A percentile compares a stretch with the other conserved stretches of the same genome.
These are phyloP conservation scores for Eucalyptus tenuipes DNA, from an alignment of 345 rosid genomes.

Conservation along the genomic window DNA sequence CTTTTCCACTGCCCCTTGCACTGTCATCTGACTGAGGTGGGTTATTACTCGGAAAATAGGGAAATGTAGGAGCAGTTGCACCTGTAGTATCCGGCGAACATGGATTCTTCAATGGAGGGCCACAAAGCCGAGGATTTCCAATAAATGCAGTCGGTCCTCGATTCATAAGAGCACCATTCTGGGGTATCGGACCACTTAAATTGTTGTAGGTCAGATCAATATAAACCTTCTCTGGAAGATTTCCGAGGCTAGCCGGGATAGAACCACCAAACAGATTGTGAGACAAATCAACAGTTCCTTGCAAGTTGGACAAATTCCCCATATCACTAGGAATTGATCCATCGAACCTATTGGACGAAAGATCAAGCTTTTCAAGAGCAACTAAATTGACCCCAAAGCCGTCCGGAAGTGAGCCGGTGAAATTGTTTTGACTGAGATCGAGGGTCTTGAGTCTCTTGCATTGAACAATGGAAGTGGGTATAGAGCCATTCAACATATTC, in stretches of 20 bases:
- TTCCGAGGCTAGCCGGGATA: conserved; percentile 78
- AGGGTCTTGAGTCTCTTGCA: conserved; percentile 72
- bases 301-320: conserved; percentile 76
- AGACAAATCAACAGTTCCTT: conserved; percentile 96
- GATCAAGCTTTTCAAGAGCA: conserved; percentile 67
- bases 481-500: conserved; percentile 66
- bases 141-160: conserved; percentile 92
- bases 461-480: conserved; percentile 55
- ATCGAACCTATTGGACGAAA: conserved; percentile 63
- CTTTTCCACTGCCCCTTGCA: conserved; percentile 23
- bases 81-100: conserved; percentile 38
- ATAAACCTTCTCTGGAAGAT: conserved; percentile 91
- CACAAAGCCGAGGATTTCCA: conserved; percentile 83
- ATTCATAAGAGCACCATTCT: conserved; percentile 85
- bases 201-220: conserved; percentile 81
- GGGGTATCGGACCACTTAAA: conserved; percentile 93
- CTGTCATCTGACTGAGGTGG: conserved; percentile 23
- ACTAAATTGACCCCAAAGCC: conserved; percentile 53
- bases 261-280: conserved; percentile 63
- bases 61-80: conserved; percentile 49
- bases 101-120: conserved; percentile 75
- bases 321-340: conserved; percentile 65
- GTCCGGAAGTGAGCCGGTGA: conserved; percentile 61
- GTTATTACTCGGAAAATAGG: conserved; percentile 51
- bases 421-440: conserved; percentile 71